These are phyloP conservation scores for Sungouiozyma ichnusensis DNA, from an alignment of 805 yeast genomes.

Conservation along the genomic window DNA sequence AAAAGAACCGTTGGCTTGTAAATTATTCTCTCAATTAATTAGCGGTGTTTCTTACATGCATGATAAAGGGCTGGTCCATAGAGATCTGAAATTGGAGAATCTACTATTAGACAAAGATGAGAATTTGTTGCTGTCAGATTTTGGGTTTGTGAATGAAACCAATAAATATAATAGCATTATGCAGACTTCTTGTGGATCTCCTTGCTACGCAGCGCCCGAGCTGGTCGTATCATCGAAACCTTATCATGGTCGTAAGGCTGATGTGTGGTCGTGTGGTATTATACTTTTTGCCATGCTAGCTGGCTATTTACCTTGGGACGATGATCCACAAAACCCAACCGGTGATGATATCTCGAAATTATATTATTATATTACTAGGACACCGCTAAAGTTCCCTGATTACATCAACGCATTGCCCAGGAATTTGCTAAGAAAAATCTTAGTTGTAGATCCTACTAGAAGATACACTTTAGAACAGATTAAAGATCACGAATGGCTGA, in stretches of 20 bases:
- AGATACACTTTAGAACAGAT: constrained; percentile 62
- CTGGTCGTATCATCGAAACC: constrained; percentile 78
- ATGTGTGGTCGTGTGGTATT: constrained; percentile 95
- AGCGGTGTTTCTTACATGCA: constrained; percentile 94
- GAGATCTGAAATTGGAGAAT: constrained; percentile 87
- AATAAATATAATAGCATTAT: constrained; percentile 53
- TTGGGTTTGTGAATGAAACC: constrained; percentile 88
- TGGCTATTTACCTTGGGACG: constrained; percentile 95
- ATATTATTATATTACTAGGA: constrained; percentile 82
- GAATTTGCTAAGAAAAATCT: constrained; percentile 74
- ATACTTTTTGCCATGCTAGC: constrained; percentile 94
- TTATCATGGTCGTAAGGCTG: constrained; percentile 87
- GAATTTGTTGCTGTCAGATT: constrained; percentile 79
- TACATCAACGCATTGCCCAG: constrained; percentile 84
- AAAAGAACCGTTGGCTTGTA: constrained; percentile 78
- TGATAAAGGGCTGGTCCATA: constrained; percentile 78
- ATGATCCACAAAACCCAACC: constrained; percentile 93
- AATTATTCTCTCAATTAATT: constrained; percentile 83
- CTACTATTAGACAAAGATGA: constrained; percentile 75
- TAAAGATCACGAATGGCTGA: constrained; percentile 77
- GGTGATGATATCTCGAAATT: constrained; percentile 87
- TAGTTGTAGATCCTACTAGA: constrained; percentile 73
- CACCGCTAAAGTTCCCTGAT: constrained; percentile 92
- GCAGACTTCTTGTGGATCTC: constrained; percentile 95
- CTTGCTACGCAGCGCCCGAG: constrained; percentile 98